Evolutionary conservation across 176 grass and related monocot genomes (phyloP).

Genomic region (Alopecurus myosuroides): DNA sequence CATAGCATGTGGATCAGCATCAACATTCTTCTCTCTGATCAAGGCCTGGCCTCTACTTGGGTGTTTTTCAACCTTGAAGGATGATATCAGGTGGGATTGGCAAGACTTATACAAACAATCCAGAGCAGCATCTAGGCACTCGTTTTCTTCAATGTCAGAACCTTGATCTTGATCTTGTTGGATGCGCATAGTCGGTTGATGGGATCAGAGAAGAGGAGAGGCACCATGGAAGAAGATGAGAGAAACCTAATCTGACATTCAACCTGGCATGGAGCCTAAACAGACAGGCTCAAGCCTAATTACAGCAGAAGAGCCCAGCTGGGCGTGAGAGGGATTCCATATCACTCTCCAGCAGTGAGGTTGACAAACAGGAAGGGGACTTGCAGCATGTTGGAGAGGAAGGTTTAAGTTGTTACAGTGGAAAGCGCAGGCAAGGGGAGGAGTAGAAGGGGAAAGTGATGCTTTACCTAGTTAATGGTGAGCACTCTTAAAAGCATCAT

Average conservation of each 20-base stretch:
- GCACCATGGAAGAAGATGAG: not conserved
- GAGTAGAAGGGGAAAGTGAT: not conserved
- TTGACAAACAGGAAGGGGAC: not conserved
- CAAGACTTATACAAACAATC: not conserved
- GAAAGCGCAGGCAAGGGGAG: not conserved
- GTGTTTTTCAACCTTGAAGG: not conserved
- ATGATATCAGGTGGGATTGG: not conserved
- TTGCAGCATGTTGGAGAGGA: not conserved
- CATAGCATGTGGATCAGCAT: not conserved
- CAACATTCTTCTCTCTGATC: not conserved
- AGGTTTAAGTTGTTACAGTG: not conserved
- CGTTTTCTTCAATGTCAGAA: not conserved
- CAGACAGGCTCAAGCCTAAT: not conserved
- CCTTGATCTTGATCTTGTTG: not conserved
- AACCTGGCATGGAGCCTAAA: not conserved
- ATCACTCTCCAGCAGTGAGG: not conserved
- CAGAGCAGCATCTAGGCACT: not conserved
- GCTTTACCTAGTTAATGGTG: not conserved
- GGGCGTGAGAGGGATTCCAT: not conserved
- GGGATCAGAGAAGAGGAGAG: not conserved
- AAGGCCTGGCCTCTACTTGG: not conserved
- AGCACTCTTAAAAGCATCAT: not conserved
- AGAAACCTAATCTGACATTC: not conserved
- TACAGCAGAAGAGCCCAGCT: not conserved
- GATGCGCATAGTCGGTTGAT: not conserved